These are phyloP conservation scores for Candida krabiensis DNA, from an alignment of 805 yeast genomes.

Conservation along the genomic window DNA sequence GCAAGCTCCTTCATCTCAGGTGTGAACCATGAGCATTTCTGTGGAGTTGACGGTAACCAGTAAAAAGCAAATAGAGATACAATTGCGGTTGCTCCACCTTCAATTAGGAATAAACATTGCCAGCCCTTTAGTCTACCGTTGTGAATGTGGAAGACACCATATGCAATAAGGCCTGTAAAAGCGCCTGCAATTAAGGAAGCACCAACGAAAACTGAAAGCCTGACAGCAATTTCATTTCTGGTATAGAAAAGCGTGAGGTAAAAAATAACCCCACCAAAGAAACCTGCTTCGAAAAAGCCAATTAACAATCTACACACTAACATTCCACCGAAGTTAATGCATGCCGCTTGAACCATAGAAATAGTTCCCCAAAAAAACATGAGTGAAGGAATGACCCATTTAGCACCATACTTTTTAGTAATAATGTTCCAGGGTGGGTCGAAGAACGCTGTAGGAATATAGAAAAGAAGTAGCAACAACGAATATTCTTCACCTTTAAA, in stretches of 20 bases:
- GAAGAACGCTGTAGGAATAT: constrained; percentile 43
- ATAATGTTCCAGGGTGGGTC: constrained; percentile 43
- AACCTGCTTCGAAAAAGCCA: constrained; percentile 45
- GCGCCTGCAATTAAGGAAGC: constrained; percentile 19
- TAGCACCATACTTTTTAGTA: constrained; percentile 40
- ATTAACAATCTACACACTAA: constrained; percentile 39
- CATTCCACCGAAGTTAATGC: constrained; percentile 39
- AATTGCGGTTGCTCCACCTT: constrained; percentile 34
- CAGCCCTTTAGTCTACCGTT: constrained; percentile 22
- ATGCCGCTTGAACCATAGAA: constrained; percentile 43
- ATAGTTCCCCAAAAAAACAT: constrained; percentile 45
- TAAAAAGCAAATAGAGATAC: constrained; percentile 26
- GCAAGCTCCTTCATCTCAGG: constrained; percentile 17
- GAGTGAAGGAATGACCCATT: constrained; percentile 34
- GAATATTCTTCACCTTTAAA: constrained; percentile 42
- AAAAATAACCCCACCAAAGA: constrained; percentile 26
- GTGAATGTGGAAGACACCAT: constrained; percentile 19
- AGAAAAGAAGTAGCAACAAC: constrained; percentile 38
- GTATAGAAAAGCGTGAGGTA: constrained; percentile 18
- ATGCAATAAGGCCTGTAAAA: constrained; percentile 21
- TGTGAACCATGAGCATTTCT: constrained; percentile 9
- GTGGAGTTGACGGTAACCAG: constrained; percentile 16
- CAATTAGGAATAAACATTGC: constrained; percentile 32
- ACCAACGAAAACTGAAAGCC: constrained; percentile 17
- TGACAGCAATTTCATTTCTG: constrained; percentile 14